phyloP scores from a whole-genome alignment of 257 asterid genomes.

The Petunia axillaris region DNA sequence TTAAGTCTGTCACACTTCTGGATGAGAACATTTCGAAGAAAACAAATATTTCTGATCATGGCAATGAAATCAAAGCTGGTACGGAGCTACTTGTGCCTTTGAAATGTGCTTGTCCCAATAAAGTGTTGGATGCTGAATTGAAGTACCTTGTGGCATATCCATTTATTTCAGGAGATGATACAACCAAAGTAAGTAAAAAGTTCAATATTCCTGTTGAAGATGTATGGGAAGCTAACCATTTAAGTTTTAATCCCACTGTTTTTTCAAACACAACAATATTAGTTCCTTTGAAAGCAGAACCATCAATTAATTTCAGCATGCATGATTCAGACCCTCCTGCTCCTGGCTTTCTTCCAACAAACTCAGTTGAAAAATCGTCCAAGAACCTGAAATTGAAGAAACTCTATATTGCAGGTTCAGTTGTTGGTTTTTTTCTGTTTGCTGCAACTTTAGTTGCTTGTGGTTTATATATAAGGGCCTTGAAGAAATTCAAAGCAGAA shows the following conservation, averaged over 20 bases:
- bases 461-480: constrained; percentile 44
- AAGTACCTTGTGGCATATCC: constrained; percentile 67
- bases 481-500: constrained; percentile 43
- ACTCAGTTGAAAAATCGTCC: constrained; percentile 25
- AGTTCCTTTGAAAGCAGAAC: constrained; percentile 56
- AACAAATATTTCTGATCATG: not conserved
- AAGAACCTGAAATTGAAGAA: constrained; percentile 36
- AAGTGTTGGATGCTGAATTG: constrained; percentile 20
- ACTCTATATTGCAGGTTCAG: constrained; percentile 46
- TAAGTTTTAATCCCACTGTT: constrained; percentile 53
- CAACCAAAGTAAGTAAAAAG: constrained; percentile 41
- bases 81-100: constrained; percentile 48
- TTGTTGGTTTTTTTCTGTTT: constrained; percentile 45
- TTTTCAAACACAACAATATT: constrained; percentile 64
- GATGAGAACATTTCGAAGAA: constrained; percentile 34
- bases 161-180: constrained; percentile 46
- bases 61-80: constrained; percentile 33
- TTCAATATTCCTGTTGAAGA: constrained; percentile 55
- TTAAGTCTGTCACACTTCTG: constrained; percentile 46
- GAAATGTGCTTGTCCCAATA: constrained; percentile 74
- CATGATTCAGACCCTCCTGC: constrained; percentile 51
- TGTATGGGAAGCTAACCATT: constrained; percentile 48
- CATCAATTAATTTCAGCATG: constrained; percentile 46
- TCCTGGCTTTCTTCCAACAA: constrained; percentile 61
- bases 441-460: constrained; percentile 43